Base-by-base conservation (phyloP, 805 yeast genomes). In the Ogataea henricii region DNA sequence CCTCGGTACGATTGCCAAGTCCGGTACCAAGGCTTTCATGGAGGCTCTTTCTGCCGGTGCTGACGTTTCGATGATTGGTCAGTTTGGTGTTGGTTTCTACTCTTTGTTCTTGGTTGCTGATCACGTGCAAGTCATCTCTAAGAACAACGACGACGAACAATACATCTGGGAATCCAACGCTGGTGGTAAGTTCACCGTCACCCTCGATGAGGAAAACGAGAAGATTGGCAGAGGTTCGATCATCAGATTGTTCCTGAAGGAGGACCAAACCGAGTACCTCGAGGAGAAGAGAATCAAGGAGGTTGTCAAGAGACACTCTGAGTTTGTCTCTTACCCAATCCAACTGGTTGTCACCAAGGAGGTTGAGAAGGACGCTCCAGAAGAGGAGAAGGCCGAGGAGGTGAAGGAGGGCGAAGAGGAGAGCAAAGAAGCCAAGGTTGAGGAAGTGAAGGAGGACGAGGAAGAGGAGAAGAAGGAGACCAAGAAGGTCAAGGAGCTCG, bases 41-140 rank as follows among this genome's bases (percentile, higher is more conserved):
- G 99, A 94, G 79, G 99, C 99, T 60, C 81, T 95, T 59, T 86
- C 96, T 59, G 98, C 97, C 58, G 99, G 99, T 78, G 99, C 99
- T 54, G 99, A 94, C 73, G 97, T 94, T 55, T 91, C 98, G 57
- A 94, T 94, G 99, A 94, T 94, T 78, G 99, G 99, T 83, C 99
- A 94, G 79, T 94, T 94, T 80, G 99, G 99, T 90, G 99, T 94
- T 64, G 99, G 99, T 85, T 94, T 94, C 92, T 94, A 94, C 86
- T 94, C 99, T 47, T 81, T 92, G 61, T 94, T 94, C 88, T 83
- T 94, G 79, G 99, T 94, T 70, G 98, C 99, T 65, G 99, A 94
- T 79, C 89, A 83, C 64, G 99, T 94, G 57, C 97, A 94, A 79
- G 99, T 94, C 64, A 89, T 94, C 71, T 89, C 99, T 53, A 94